Evolutionary conservation across 495 filamentous ascomycete genomes (phyloP).

Genomic region (Penicillium malachiteum): DNA sequence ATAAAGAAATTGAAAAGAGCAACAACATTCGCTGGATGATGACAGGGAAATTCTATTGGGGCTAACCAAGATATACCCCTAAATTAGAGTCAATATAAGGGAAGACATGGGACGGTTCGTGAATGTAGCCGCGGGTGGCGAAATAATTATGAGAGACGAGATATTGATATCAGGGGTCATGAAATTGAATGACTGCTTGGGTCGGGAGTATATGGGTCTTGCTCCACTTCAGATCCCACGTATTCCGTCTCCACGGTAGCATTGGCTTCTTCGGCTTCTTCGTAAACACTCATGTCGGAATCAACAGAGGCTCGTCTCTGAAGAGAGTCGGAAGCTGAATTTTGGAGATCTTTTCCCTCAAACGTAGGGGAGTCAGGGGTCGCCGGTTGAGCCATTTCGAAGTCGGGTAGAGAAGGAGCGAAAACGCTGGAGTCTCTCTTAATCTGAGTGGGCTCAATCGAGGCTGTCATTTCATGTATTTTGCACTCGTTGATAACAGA

Average conservation of each 20-base stretch:
- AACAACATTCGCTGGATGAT: too few species aligned
- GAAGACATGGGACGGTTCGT: background rate
- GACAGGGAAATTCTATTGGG: too few species aligned
- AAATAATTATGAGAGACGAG: background rate
- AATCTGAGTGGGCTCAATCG: background rate
- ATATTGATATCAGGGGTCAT: background rate
- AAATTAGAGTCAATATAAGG: too few species aligned
- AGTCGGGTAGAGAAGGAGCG: constrained; percentile 5
- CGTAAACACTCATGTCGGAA: constrained; percentile 26
- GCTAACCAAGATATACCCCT: too few species aligned
- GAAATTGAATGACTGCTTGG: background rate
- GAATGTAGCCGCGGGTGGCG: background rate
- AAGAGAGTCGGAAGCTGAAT: constrained; percentile 3
- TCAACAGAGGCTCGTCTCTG: constrained; percentile 18
- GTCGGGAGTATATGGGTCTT: constrained; percentile 1
- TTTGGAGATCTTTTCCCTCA: background rate
- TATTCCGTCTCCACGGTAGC: constrained; percentile 7
- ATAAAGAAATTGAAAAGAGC: too few species aligned
- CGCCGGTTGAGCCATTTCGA: constrained; percentile 5
- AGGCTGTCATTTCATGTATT: constrained; percentile 2
- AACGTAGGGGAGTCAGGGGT: constrained; percentile 12
- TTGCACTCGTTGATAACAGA: constrained; percentile 1
- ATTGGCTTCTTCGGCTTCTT: constrained; percentile 23
- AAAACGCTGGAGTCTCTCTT: constrained; percentile 4
- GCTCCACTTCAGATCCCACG: background rate